Evolutionary conservation across 768 basidiomycete genomes (phyloP).

Genomic region (Hygrophorus russula): DNA sequence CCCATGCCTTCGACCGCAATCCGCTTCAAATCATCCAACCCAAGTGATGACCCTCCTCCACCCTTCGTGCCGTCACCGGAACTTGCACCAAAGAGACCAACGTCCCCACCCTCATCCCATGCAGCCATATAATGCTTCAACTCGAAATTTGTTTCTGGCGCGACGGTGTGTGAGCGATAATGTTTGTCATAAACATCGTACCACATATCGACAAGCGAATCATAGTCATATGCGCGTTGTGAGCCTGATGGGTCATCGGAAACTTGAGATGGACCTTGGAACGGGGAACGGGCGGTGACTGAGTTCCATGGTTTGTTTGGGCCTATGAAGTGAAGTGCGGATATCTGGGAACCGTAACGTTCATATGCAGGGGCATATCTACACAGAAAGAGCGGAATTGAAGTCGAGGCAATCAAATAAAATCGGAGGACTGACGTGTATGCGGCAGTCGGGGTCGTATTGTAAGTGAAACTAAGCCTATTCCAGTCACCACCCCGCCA

Average conservation of each 20-base stretch:
- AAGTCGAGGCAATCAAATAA: constrained; percentile 14
- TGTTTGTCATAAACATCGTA: constrained; percentile 82
- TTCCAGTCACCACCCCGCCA: constrained; percentile 86
- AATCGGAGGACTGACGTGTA: constrained; percentile 65
- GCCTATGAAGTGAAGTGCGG: constrained; percentile 89
- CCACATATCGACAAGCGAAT: constrained; percentile 82
- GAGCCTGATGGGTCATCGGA: constrained; percentile 19
- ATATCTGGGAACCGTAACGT: constrained; percentile 81
- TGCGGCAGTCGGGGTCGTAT: constrained; percentile 93
- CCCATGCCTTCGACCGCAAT: constrained; percentile 50
- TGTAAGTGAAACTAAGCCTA: constrained; percentile 93
- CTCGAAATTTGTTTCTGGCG: constrained; percentile 40
- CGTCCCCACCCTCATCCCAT: constrained; percentile 46
- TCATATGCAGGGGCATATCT: constrained; percentile 97
- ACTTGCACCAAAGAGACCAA: constrained; percentile 7
- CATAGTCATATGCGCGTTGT: constrained; percentile 56
- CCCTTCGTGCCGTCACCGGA: constrained; percentile 13
- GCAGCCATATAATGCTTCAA: constrained; percentile 58
- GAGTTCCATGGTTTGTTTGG: constrained; percentile 92
- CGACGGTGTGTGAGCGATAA: constrained; percentile 50
- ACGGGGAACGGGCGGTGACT: constrained; percentile 57
- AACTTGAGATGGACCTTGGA: constrained; percentile 15
- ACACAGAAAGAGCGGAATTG: constrained; percentile 15
- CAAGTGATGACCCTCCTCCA: constrained; percentile 23
- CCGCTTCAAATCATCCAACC: constrained; percentile 53